Conservation (phyloP, 225 moss, liverwort and hornwort species). For the Ulota crispa region DNA sequence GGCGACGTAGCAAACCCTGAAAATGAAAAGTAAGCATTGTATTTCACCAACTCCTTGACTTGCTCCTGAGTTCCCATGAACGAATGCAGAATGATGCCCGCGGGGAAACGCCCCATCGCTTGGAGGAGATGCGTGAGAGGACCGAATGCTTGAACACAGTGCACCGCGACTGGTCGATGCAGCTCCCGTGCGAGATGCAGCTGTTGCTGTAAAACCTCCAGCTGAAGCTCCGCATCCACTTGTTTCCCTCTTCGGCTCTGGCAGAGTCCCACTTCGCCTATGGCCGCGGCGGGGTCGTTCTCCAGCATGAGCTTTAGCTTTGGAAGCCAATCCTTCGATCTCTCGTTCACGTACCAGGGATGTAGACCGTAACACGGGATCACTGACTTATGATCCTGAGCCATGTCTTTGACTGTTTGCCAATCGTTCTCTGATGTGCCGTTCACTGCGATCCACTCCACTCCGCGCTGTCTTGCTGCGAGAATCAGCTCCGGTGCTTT, state of each 20-base stretch:
- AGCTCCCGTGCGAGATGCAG: slow-evolving; percentile 74
- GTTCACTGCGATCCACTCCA: slow-evolving; percentile 89
- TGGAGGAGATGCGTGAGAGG: slow-evolving; percentile 56
- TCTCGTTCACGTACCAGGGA: slow-evolving; percentile 77
- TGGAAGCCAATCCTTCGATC: slow-evolving; percentile 73
- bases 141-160: slow-evolving; percentile 71
- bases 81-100: slow-evolving; percentile 82
- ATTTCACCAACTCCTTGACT: slow-evolving; percentile 52
- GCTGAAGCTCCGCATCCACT: slow-evolving; percentile 52
- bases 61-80: slow-evolving; percentile 69
- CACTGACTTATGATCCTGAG: slow-evolving; percentile 50
- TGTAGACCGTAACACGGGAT: slow-evolving; percentile 92
- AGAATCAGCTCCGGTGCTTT: slow-evolving; percentile 64
- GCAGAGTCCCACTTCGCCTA: slow-evolving; percentile 90
- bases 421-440: slow-evolving; percentile 96
- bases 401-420: slow-evolving; percentile 70
- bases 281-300: slow-evolving; percentile 63
- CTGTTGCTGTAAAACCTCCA: slow-evolving; percentile 72
- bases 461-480: slow-evolving; percentile 58
- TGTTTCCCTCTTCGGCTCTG: slow-evolving; percentile 59
- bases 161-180: slow-evolving; percentile 71
- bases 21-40: slow-evolving; percentile 81
- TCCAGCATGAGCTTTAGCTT: slow-evolving; percentile 61
- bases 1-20: slow-evolving; percentile 60
- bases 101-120: slow-evolving; percentile 81